Conservation (phyloP, 2,329 filamentous ascomycete genomes). For the Penicillium frequentans region DNA sequence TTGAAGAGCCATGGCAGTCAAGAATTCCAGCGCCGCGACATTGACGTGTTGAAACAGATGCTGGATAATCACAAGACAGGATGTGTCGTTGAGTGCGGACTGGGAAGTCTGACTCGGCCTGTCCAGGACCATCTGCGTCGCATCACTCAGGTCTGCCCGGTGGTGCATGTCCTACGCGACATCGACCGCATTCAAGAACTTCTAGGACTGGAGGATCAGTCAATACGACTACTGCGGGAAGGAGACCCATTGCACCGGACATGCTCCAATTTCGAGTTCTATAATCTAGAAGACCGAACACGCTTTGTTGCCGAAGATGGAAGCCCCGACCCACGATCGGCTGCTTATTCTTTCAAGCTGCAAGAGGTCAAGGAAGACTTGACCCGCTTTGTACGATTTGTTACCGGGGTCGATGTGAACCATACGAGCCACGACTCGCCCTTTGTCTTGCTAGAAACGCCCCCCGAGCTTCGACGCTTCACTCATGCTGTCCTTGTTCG, state of each 20-base stretch:
- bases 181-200: constrained; percentile 42
- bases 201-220: constrained; percentile 45
- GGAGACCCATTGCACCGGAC: constrained; percentile 48
- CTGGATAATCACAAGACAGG: constrained; percentile 43
- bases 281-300: constrained; percentile 50
- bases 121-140: constrained; percentile 42
- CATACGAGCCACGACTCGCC: constrained; percentile 59
- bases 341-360: constrained; percentile 50
- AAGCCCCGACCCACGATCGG: constrained; percentile 45
- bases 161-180: constrained; percentile 44
- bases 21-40: constrained; percentile 44
- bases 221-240: constrained; percentile 43
- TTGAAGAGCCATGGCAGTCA: constrained; percentile 41
- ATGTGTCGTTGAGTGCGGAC: constrained; percentile 46
- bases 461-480: constrained; percentile 57
- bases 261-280: constrained; percentile 50
- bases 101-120: constrained; percentile 44
- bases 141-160: constrained; percentile 40
- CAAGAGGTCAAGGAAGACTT: constrained; percentile 61
- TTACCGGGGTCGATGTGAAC: constrained; percentile 55
- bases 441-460: constrained; percentile 60
- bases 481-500: constrained; percentile 43
- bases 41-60: constrained; percentile 45
- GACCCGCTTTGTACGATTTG: constrained; percentile 58
- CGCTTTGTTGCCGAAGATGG: constrained; percentile 28